Base-by-base conservation (phyloP, 1,284 basidiomycete species). In the Cyathus olla region DNA sequence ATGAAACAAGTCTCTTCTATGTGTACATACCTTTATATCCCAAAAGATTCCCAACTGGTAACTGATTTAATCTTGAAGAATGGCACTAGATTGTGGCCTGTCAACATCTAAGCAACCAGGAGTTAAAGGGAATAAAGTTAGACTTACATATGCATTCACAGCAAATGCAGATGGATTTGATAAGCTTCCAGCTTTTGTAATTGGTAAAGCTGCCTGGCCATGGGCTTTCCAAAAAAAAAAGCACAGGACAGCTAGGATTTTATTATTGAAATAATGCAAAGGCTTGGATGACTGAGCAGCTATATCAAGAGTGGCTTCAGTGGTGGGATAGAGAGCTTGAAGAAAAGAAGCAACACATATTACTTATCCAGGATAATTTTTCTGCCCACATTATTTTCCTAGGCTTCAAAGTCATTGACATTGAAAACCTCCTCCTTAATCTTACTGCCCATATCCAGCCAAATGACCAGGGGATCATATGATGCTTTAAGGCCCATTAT, bases 1-100 rank as follows among this genome's bases (percentile, higher is more conserved):
- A 81, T 67, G 74, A 80, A 59, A 77, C 76, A 5, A 75, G 74
- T 2, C 56, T 79, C 4, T 76, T 77, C 59, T 78, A 71, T 65
- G 72, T 51, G 68, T 78, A 63, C 44, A 68, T 50, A 49, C 58
- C 48, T n/a, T 40, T n/a, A 40, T n/a, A 11, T 11, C 11, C 39
- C n/a, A 40, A 11, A 40, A 11, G 39, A 40, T n/a, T 40, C 11
- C 11, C 39, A 11, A 40, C n/a, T 11, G n/a, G 39, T 40, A 11
- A 11, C 39, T n/a, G n/a, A 40, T 40, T n/a, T n/a, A 40, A 11
- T 40, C 11, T 40, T n/a, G n/a, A 11, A 56, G 54, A 31, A 42
- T 46, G 40, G 13, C 54, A 35, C 53, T 39, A 8, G 52, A 54
- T 26, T 19, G 52, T 35, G 52, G 52, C 11, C 35, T 54, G 28